These are phyloP conservation scores for Coffea canephora DNA, from an alignment of 257 asterid species.

Conservation along the genomic window DNA sequence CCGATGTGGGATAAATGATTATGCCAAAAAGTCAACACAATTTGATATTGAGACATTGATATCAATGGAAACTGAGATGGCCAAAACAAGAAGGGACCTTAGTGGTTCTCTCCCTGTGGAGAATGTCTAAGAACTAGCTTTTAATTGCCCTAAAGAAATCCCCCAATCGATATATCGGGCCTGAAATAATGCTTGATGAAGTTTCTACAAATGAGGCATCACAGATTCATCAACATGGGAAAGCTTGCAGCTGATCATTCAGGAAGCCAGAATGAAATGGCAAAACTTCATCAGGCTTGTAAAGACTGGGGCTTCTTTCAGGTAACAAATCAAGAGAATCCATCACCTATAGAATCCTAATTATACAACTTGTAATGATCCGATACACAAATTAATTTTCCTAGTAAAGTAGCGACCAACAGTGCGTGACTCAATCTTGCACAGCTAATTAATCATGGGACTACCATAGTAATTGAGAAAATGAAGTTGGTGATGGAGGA, in stretches of 20 bases:
- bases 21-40: too few species aligned
- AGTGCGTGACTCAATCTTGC: neutral
- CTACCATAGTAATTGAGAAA: neutral
- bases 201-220: neutral
- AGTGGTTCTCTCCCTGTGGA: slow-evolving; percentile 36
- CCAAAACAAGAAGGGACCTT: neutral
- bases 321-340: neutral
- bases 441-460: slow-evolving; percentile 37
- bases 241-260: too few species aligned
- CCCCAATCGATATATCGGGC: slow-evolving; percentile 27
- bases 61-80: neutral
- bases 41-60: too few species aligned
- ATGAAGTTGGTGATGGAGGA: too few species aligned
- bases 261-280: too few species aligned
- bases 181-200: slow-evolving; percentile 17
- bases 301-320: too few species aligned
- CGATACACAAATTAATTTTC: too few species aligned
- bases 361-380: too few species aligned
- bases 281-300: too few species aligned
- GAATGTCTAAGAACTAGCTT: slow-evolving; percentile 29
- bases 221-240: too few species aligned
- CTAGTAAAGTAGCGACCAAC: too few species aligned
- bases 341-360: slow-evolving; percentile 24
- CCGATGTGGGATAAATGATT: too few species aligned
- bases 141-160: slow-evolving; percentile 12